phyloP scores from a whole-genome alignment of 2,329 filamentous ascomycete genomes.

The Raffaelea deltoideospora region DNA sequence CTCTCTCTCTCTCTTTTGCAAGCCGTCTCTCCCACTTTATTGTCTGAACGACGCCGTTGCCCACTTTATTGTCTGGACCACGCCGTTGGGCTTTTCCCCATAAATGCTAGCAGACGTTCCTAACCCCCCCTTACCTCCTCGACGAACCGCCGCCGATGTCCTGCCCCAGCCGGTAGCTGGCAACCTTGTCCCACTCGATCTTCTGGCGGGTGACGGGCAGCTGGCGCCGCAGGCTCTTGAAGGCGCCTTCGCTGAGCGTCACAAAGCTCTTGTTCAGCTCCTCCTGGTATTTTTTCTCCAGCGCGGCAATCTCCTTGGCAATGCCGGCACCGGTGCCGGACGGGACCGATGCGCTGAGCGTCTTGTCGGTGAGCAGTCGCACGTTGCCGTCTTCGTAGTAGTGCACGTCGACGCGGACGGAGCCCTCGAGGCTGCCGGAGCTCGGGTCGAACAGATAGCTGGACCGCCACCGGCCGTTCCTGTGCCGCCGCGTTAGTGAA shows the following conservation, averaged over 20 bases:
- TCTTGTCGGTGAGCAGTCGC: constrained; percentile 76
- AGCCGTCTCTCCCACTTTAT: too few relatives aligned
- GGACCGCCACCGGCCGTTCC: constrained; percentile 94
- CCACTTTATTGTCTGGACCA: too few relatives aligned
- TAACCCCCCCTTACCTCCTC: constrained; percentile 24
- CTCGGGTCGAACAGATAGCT: constrained; percentile 65
- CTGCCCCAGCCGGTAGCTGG: constrained; percentile 74
- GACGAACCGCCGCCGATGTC: constrained; percentile 58
- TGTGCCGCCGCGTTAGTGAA: constrained; percentile 18
- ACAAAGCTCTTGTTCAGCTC: constrained; percentile 86
- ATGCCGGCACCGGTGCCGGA: constrained; percentile 53
- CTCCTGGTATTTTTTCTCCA: constrained; percentile 90
- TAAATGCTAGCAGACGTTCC: too few relatives aligned
- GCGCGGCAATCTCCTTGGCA: constrained; percentile 58
- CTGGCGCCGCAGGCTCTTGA: constrained; percentile 85
- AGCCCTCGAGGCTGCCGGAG: constrained; percentile 55
- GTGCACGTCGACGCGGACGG: constrained; percentile 87
- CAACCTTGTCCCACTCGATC: constrained; percentile 98
- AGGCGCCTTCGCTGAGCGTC: constrained; percentile 79
- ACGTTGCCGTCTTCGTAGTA: constrained; percentile 99
- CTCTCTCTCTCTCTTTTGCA: too few relatives aligned
- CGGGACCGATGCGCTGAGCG: constrained; percentile 45
- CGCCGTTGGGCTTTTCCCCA: too few relatives aligned
- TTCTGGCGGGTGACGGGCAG: constrained; percentile 94
- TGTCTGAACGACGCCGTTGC: too few relatives aligned